Percentiles rank a stretch among this genome's conserved stretches.
phyloP scores from a whole-genome alignment of 2,329 filamentous ascomycete species.

The Fusarium paranaense region DNA sequence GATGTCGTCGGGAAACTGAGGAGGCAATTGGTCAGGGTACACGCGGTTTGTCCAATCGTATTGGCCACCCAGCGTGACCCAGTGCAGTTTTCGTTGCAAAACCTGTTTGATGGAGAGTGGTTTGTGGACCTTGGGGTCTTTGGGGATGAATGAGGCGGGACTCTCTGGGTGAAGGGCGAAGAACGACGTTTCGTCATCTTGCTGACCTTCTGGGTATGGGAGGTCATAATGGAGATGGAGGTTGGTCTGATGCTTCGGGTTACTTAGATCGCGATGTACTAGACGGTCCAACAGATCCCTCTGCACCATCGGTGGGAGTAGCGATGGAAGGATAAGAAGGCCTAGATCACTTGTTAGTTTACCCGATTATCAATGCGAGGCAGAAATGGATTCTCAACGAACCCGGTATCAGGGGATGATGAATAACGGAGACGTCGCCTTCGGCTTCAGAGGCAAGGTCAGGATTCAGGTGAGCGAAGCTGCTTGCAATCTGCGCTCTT shows the following conservation, averaged over 20 bases:
- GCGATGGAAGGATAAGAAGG: slow-evolving; percentile 79
- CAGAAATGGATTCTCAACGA: slow-evolving; percentile 38
- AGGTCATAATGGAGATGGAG: slow-evolving; percentile 85
- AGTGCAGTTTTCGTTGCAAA: slow-evolving; percentile 84
- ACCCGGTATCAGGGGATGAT: slow-evolving; percentile 78
- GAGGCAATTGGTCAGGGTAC: slow-evolving; percentile 78
- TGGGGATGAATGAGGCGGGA: slow-evolving; percentile 71
- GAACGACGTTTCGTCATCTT: slow-evolving; percentile 58
- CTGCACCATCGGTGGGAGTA: slow-evolving; percentile 79
- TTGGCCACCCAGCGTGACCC: slow-evolving; percentile 94
- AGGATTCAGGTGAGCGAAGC: slow-evolving; percentile 57
- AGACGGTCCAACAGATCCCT: slow-evolving; percentile 76
- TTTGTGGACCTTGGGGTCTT: slow-evolving; percentile 79
- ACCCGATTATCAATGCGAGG: neutral
- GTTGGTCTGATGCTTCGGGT: slow-evolving; percentile 84
- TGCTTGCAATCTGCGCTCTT: slow-evolving; percentile 54
- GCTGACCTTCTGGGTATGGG: slow-evolving; percentile 61
- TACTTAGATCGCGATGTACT: slow-evolving; percentile 80
- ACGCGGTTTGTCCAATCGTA: slow-evolving; percentile 94
- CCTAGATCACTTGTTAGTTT: slow-evolving; percentile 62
- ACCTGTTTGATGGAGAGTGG: slow-evolving; percentile 76
- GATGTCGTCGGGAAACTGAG: slow-evolving; percentile 80
- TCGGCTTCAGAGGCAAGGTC: slow-evolving; percentile 48
- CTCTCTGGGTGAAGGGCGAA: slow-evolving; percentile 63
- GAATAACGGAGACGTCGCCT: slow-evolving; percentile 65